Evolutionary conservation across 352 stramenopile species (phyloP).

Genomic region (Aphanomyces cochlioides): DNA sequence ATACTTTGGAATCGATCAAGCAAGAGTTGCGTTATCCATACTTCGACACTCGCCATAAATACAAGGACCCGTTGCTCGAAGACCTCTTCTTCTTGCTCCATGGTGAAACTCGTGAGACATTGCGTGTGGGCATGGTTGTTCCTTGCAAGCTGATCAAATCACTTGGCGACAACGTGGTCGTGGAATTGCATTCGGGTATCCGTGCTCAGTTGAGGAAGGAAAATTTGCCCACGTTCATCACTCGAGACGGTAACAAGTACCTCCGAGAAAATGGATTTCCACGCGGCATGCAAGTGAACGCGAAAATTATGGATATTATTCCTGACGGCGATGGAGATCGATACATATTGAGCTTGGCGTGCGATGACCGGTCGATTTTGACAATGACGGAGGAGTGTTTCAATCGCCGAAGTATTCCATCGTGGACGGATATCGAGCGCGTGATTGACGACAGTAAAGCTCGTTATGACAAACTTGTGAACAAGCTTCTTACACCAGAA

Average conservation of each 20-base stretch:
- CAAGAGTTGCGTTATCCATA: conserved; percentile 85
- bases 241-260: conserved; percentile 37
- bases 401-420: conserved; percentile 51
- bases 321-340: conserved; percentile 68
- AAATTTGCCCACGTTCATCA: conserved; percentile 73
- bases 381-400: conserved; percentile 68
- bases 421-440: conserved; percentile 49
- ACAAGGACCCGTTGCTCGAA: conserved; percentile 76
- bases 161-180: conserved; percentile 76
- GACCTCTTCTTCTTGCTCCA: conserved; percentile 86
- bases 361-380: conserved; percentile 66
- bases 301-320: conserved; percentile 69
- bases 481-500: conserved; percentile 56
- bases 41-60: conserved; percentile 84
- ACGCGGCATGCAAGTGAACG: conserved; percentile 84
- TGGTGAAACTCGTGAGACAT: conserved; percentile 73
- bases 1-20: conserved; percentile 87
- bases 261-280: conserved; percentile 51
- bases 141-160: conserved; percentile 81
- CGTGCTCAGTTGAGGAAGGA: conserved; percentile 73
- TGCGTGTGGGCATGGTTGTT: conserved; percentile 82
- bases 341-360: conserved; percentile 73
- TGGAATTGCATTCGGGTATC: conserved; percentile 82
- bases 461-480: conserved; percentile 72
- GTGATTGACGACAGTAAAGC: conserved; percentile 64